Percentiles rank a stretch among this genome's conserved stretches.
Evolutionary conservation across 768 basidiomycete species (phyloP).

Genomic region (Podaxis pistillaris): DNA sequence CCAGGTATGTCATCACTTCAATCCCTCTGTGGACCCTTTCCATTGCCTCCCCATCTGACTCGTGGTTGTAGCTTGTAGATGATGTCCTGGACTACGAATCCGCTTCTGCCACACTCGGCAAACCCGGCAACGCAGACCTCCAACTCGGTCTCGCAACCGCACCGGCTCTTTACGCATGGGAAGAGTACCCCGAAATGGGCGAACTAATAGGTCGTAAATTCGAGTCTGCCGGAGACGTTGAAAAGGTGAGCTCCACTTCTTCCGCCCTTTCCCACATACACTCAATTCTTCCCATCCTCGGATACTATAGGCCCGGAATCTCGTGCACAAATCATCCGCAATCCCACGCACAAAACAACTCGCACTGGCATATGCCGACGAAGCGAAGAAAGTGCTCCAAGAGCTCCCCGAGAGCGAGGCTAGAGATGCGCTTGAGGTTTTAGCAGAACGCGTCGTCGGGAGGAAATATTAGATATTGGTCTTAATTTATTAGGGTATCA

Average conservation of each 20-base stretch:
- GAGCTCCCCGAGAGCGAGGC: constrained; percentile 84
- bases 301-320: constrained; percentile 58
- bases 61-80: constrained; percentile 76
- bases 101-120: constrained; percentile 73
- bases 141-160: constrained; percentile 87
- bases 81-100: constrained; percentile 93
- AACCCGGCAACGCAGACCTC: constrained; percentile 87
- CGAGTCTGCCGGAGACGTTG: constrained; percentile 79
- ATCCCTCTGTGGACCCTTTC: background rate
- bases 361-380: constrained; percentile 73
- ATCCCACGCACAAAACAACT: constrained; percentile 78
- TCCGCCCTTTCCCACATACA: constrained; percentile 4
- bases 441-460: constrained; percentile 75
- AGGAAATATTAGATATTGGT: constrained; percentile 32
- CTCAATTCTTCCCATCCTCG: background rate
- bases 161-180: constrained; percentile 93
- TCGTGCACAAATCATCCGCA: constrained; percentile 77
- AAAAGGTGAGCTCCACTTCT: constrained; percentile 46
- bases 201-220: constrained; percentile 85
- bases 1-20: constrained; percentile 57
- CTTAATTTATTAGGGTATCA: background rate
- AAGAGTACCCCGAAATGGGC: constrained; percentile 88
- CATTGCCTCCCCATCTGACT: background rate
- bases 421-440: constrained; percentile 66
- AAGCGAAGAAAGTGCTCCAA: constrained; percentile 71